A percentile compares a stretch with the other conserved stretches of the same genome.
Evolutionary conservation across 148 eudicot species (phyloP).

Genomic region (Silene conica): DNA sequence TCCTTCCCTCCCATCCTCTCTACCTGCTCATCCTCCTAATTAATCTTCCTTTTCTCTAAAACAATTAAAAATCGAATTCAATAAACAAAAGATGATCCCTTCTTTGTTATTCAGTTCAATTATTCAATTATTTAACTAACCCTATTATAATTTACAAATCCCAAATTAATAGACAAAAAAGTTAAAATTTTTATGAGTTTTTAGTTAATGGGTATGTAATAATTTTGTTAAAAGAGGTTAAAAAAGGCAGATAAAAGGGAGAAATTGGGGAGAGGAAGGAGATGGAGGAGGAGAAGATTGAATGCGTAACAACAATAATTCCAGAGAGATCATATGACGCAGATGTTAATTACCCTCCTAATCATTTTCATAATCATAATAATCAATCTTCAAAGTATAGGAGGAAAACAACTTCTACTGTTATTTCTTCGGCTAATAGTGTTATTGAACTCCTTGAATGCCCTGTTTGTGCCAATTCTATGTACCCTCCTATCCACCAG

Average conservation of each 20-base stretch:
- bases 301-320: slow-evolving; percentile 28
- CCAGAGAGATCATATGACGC: slow-evolving; percentile 36
- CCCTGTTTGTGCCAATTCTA: slow-evolving; percentile 46
- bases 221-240: slow-evolving; percentile 7
- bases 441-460: slow-evolving; percentile 46
- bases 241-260: background rate
- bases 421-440: slow-evolving; percentile 30
- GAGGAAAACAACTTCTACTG: slow-evolving; percentile 18
- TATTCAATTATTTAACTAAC: slow-evolving; percentile 19
- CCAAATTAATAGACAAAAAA: slow-evolving; percentile 23
- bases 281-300: slow-evolving; percentile 39
- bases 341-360: slow-evolving; percentile 28
- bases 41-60: background rate
- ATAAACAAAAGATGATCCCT: slow-evolving; percentile 9
- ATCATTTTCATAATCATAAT: slow-evolving; percentile 23
- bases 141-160: slow-evolving; percentile 21
- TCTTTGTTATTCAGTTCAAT: slow-evolving; percentile 15
- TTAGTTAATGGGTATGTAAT: slow-evolving; percentile 25
- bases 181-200: slow-evolving; percentile 20
- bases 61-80: background rate
- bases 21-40: background rate
- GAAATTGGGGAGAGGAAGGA: background rate
- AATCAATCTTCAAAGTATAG: slow-evolving; percentile 24
- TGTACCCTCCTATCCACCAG: slow-evolving; percentile 43
- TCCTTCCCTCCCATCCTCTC: slow-evolving; percentile 11